These are phyloP conservation scores for Aschersonia sp. DNA, from an alignment of 2,329 filamentous ascomycete genomes.

Conservation along the genomic window DNA sequence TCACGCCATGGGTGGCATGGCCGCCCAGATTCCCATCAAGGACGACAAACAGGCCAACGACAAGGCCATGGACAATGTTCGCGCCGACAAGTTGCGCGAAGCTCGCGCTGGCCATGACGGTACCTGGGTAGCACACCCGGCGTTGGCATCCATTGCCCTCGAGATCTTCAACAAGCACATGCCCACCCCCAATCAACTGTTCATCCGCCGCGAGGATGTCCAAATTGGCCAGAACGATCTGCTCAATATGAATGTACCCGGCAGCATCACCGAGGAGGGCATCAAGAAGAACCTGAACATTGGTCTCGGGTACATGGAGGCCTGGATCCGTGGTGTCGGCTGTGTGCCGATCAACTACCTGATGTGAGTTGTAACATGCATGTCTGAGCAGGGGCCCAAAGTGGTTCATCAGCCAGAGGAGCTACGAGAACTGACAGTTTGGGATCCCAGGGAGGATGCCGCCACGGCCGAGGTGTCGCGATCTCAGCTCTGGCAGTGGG, in stretches of 20 bases:
- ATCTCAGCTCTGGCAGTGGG: slow-evolving; percentile 95
- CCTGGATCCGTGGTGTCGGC: slow-evolving; percentile 86
- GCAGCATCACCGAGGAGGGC: slow-evolving; percentile 79
- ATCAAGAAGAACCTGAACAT: slow-evolving; percentile 98
- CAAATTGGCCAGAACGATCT: slow-evolving; percentile 76
- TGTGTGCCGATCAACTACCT: slow-evolving; percentile 96
- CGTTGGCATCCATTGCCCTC: slow-evolving; percentile 71
- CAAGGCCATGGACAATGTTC: slow-evolving; percentile 82
- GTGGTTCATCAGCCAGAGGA: not conserved
- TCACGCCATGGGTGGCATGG: slow-evolving; percentile 99
- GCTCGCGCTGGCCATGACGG: slow-evolving; percentile 89
- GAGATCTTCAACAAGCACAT: slow-evolving; percentile 97
- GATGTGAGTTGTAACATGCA: slow-evolving; percentile 41
- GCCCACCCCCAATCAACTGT: slow-evolving; percentile 95
- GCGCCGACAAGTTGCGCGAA: slow-evolving; percentile 91
- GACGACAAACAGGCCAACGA: slow-evolving; percentile 84
- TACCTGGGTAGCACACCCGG: slow-evolving; percentile 95
- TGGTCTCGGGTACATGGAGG: slow-evolving; percentile 95
- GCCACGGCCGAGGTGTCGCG: slow-evolving; percentile 93
- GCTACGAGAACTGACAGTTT: not conserved
- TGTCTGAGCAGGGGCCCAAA: not conserved
- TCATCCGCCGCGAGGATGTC: slow-evolving; percentile 80
- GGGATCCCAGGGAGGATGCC: slow-evolving; percentile 58
- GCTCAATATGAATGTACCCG: slow-evolving; percentile 95
- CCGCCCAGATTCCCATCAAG: slow-evolving; percentile 97